Evolutionary conservation across 306 rosid species (phyloP).

Genomic region (Cercis canadensis): DNA sequence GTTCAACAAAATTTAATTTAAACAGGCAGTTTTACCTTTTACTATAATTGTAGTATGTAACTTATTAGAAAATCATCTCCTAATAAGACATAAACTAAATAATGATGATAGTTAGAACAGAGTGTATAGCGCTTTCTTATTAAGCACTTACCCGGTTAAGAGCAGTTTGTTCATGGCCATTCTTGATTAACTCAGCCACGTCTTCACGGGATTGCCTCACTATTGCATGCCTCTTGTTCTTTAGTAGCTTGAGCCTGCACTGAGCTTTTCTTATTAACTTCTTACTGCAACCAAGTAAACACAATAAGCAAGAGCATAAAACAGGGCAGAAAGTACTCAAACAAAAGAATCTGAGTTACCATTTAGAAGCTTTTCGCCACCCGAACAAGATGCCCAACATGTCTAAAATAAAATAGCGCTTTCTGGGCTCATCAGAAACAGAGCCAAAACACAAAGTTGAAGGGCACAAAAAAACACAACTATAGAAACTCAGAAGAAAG

Average conservation of each 20-base stretch:
- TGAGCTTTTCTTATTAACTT: conserved; percentile 55
- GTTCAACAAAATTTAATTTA: no score
- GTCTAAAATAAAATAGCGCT: conserved; percentile 22
- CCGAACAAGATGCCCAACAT: conserved; percentile 82
- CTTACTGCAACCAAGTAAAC: conserved; percentile 56
- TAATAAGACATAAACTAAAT: neutral
- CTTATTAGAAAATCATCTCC: neutral
- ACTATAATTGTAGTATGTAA: no score
- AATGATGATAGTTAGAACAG: no score
- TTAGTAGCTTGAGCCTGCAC: conserved; percentile 65
- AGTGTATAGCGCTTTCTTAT: neutral
- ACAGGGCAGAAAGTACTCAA: neutral
- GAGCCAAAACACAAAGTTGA: neutral
- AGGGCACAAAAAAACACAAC: neutral
- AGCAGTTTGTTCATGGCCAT: conserved; percentile 64
- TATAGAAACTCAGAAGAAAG: neutral
- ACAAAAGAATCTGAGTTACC: conserved; percentile 48
- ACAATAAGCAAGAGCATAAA: neutral
- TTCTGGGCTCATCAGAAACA: conserved; percentile 24
- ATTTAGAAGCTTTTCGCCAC: conserved; percentile 88
- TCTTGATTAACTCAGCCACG: conserved; percentile 52
- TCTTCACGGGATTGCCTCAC: conserved; percentile 62
- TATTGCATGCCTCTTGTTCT: conserved; percentile 63
- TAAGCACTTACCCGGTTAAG: conserved; percentile 52
- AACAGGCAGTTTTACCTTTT: no score